Evolutionary conservation across 371 early-diverging fungal species (phyloP), one percentile per base, ranked within the genome.

Genomic region (Mortierella sp.): DNA sequence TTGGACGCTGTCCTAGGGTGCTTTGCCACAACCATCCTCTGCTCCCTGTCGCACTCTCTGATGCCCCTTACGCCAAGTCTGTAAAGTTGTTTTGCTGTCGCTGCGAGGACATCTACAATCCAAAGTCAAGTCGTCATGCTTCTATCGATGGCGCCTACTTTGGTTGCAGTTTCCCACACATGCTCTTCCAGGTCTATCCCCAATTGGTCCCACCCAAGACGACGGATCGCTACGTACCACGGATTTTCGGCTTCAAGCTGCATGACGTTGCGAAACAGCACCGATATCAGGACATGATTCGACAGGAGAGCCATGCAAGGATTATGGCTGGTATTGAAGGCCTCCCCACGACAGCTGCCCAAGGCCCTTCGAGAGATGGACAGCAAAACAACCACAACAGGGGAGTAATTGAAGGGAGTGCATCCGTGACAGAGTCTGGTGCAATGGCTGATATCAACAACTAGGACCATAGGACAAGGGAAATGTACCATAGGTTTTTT

Each of bases 91-190:
- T 94, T 68, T 98, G 98, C 79, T 90, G 92, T 44, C 84, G 92
- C 10, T 98, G 98, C 80, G 92, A 94, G 68, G 98, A 98, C 68
- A 85, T 99, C 29, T 99, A 99, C 76, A 89, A 90, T 64, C 96
- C 99, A 22, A 91, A 90, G 78, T 91, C 92, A 31, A 83, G 86
- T 45, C 87, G 92, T 47, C 93, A 93, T 80, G 85, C 85, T 9
- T 67, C 85, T 40, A 88, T 99, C 37, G 99, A 99, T 78, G 99
- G 99, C 45, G 97, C 98, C 40, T 96, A 93, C 69, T 99, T 98
- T 81, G 99, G 99, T 29, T 94, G 95, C 24, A 94, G 98, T 29
- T 97, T 99, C 82, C 95, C 98, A 27, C 96, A 97, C 71, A 90
- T 99, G 87, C 84, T 99, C 41, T 94, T 98, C 82, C 88, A 96